These are phyloP conservation scores for Colletotrichum sublineola DNA, from an alignment of 2,329 filamentous ascomycete genomes.

Conservation along the genomic window DNA sequence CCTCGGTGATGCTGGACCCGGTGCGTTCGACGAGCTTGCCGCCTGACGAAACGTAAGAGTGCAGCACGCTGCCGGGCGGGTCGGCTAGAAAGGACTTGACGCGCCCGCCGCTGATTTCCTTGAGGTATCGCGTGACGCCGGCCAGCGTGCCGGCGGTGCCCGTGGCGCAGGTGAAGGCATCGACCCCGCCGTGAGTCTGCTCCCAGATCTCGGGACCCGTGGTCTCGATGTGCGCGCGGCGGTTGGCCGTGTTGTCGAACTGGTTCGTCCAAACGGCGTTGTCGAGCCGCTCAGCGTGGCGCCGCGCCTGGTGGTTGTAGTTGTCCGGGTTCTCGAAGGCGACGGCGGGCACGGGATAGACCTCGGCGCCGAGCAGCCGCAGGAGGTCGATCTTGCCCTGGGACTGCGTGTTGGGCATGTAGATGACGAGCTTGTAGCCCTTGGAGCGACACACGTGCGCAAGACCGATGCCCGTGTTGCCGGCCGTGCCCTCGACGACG, in stretches of 20 bases:
- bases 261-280: conserved; percentile 99
- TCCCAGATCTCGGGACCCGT: conserved; percentile 98
- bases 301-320: conserved; percentile 95
- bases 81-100: conserved; percentile 94
- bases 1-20: conserved; percentile 94
- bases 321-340: conserved; percentile 95
- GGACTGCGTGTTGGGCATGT: conserved; percentile 99
- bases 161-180: conserved; percentile 96
- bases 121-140: conserved; percentile 88
- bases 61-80: conserved; percentile 91
- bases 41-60: conserved; percentile 89
- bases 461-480: conserved; percentile 97
- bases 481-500: conserved; percentile 95
- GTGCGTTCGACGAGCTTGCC: conserved; percentile 84
- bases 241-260: conserved; percentile 96
- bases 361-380: conserved; percentile 90
- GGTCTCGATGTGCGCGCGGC: conserved; percentile 94
- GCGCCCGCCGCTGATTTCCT: conserved; percentile 80
- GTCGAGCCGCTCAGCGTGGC: conserved; percentile 87
- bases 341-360: conserved; percentile 95
- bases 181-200: conserved; percentile 86
- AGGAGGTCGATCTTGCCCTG: conserved; percentile 98
- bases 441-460: conserved; percentile 94
- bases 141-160: conserved; percentile 94
- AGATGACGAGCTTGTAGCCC: conserved; percentile 96